Percentiles rank a stretch among this genome's conserved stretches.
Conservation (phyloP, 345 rosid genomes). For the Psidium friedrichsthalianum region DNA sequence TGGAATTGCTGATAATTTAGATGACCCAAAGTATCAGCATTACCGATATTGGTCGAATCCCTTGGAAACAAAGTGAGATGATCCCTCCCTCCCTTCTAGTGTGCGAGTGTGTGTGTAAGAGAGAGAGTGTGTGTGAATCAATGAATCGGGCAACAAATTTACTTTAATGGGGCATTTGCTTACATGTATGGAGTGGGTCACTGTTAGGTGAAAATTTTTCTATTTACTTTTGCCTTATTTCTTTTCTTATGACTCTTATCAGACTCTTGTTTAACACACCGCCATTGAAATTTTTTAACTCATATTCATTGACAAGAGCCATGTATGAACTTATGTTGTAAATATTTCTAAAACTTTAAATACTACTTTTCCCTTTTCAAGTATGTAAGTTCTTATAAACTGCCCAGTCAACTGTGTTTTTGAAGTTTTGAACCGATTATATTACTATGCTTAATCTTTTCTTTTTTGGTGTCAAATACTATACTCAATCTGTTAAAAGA, state of each 20-base stretch:
- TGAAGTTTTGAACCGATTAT: not conserved
- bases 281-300: not conserved
- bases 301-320: not conserved
- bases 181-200: not conserved
- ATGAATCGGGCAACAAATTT: not conserved
- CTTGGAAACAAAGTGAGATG: conserved; percentile 51
- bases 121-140: not conserved
- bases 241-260: not conserved
- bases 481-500: not conserved
- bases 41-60: conserved; percentile 70
- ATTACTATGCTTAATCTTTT: not conserved
- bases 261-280: not conserved
- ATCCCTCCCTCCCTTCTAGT: not conserved
- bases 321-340: not conserved
- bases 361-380: not conserved
- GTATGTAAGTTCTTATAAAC: not conserved
- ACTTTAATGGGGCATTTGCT: not conserved
- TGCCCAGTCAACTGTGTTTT: not conserved
- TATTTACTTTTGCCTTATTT: not conserved
- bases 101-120: not conserved
- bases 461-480: not conserved
- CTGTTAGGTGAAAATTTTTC: not conserved
- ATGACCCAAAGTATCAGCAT: conserved; percentile 48
- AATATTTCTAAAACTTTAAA: not conserved
- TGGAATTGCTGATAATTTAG: conserved; percentile 61